A percentile compares a stretch with the other conserved stretches of the same genome.
phyloP scores from a whole-genome alignment of 2,329 filamentous ascomycete genomes.

The Pseudohalonectria lignicola region DNA sequence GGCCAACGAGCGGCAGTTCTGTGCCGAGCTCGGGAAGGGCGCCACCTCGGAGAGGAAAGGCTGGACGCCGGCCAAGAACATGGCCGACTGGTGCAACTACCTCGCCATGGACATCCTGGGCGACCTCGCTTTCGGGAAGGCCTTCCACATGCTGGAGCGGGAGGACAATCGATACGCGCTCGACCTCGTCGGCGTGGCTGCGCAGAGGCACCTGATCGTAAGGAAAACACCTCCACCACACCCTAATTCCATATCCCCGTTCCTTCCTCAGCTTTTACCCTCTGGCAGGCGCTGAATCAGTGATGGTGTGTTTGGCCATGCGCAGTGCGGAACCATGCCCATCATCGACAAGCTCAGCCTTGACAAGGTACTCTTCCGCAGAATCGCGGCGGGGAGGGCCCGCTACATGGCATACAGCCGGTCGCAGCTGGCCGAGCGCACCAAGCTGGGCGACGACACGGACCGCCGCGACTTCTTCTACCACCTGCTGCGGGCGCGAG shows the following conservation, averaged over 20 bases:
- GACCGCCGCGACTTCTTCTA: conserved; percentile 68
- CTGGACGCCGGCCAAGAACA: conserved; percentile 49
- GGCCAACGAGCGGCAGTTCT: conserved; percentile 55
- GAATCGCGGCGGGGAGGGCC: conserved; percentile 54
- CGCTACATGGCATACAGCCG: conserved; percentile 64
- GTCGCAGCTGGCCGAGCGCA: conserved; percentile 53
- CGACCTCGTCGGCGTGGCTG: conserved; percentile 55
- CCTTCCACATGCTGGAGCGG: conserved; percentile 49
- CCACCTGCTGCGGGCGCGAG: conserved; percentile 59
- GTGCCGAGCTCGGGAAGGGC: conserved; percentile 39
- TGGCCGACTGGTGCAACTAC: conserved; percentile 53
- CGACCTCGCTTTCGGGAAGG: conserved; percentile 50
- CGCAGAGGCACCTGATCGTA: conserved; percentile 58
- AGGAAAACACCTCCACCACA: no score
- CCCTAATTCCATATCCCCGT: no score
- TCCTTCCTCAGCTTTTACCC: no score
- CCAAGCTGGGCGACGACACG: conserved; percentile 50
- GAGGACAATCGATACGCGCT: conserved; percentile 55
- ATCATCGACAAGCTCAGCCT: conserved; percentile 54
- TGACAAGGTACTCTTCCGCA: conserved; percentile 57
- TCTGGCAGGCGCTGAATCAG: no score
- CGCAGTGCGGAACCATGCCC: conserved; percentile 64
- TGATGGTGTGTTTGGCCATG: no score
- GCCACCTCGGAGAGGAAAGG: conserved; percentile 33
- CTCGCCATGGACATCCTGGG: conserved; percentile 53